A percentile compares a stretch with the other conserved stretches of the same genome.
Evolutionary conservation across 768 basidiomycete genomes (phyloP).

Genomic region (Sporobolomyces phaffii): DNA sequence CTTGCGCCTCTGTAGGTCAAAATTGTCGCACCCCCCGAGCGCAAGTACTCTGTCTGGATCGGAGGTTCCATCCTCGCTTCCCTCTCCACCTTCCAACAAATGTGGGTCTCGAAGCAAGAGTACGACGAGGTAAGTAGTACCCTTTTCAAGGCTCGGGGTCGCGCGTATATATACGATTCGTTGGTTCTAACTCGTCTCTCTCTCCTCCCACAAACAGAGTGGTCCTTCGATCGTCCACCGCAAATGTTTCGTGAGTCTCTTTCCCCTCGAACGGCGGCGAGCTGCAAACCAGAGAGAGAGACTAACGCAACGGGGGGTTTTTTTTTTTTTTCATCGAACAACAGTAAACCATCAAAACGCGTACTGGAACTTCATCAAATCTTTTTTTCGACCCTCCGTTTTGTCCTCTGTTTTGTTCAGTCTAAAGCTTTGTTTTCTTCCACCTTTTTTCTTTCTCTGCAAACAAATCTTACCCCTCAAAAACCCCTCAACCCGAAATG

Average conservation of each 20-base stretch:
- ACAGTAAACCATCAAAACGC: no score
- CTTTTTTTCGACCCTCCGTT: no score
- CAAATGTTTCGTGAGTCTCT: slow-evolving; percentile 8
- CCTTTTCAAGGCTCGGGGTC: not conserved
- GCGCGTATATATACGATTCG: no score
- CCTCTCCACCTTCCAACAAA: slow-evolving; percentile 89
- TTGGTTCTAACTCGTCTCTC: slow-evolving; percentile 13
- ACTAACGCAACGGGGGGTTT: no score
- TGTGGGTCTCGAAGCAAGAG: slow-evolving; percentile 67
- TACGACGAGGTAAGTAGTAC: slow-evolving; percentile 57
- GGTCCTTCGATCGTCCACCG: slow-evolving; percentile 48
- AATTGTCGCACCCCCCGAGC: slow-evolving; percentile 86
- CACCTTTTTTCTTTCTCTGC: not conserved
- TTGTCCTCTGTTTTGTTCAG: not conserved
- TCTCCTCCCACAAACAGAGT: not conserved
- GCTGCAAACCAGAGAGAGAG: no score
- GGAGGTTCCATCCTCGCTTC: slow-evolving; percentile 60
- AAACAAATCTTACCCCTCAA: not conserved
- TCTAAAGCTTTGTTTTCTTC: not conserved
- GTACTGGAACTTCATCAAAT: no score
- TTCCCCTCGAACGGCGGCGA: no score
- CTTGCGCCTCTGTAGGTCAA: no score
- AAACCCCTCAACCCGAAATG: no score
- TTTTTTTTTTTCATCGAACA: no score
- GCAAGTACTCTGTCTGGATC: slow-evolving; percentile 84